Evolutionary conservation across 495 filamentous ascomycete species (phyloP).

Genomic region (Penicillium goetzii): DNA sequence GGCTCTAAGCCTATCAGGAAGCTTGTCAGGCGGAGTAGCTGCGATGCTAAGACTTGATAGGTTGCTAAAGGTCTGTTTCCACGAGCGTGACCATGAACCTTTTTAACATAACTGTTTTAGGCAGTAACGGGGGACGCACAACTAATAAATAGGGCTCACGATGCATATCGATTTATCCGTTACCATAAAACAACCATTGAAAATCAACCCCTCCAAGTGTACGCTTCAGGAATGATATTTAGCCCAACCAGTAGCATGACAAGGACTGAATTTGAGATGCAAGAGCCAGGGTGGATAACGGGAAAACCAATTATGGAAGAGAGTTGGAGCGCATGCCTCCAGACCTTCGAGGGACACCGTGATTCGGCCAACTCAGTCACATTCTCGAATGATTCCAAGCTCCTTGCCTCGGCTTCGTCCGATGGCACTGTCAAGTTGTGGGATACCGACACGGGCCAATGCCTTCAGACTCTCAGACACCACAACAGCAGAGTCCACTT

Average conservation of each 20-base stretch:
- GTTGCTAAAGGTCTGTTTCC: conserved; percentile 24
- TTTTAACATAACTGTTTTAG: background rate
- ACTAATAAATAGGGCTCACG: conserved; percentile 29
- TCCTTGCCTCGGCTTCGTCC: background rate
- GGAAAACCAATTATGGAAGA: background rate
- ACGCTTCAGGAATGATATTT: background rate
- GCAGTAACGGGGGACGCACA: background rate
- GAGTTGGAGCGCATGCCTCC: conserved; percentile 21
- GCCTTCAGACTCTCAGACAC: no score
- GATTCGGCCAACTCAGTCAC: background rate
- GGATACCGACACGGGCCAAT: no score
- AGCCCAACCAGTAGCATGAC: background rate
- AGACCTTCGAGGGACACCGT: conserved; percentile 14
- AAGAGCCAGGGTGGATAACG: background rate
- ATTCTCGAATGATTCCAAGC: background rate
- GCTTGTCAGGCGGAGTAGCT: conserved; percentile 29
- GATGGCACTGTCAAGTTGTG: background rate
- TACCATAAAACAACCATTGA: conserved; percentile 32
- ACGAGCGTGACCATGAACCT: conserved; percentile 9
- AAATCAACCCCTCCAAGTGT: conserved; percentile 35
- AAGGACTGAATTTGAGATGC: background rate
- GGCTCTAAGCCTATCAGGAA: conserved; percentile 34
- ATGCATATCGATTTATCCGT: conserved; percentile 36
- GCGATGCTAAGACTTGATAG: conserved; percentile 18
- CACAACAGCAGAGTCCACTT: no score